These are phyloP conservation scores for Pisolithus albus DNA, from an alignment of 768 basidiomycete species.

Conservation along the genomic window DNA sequence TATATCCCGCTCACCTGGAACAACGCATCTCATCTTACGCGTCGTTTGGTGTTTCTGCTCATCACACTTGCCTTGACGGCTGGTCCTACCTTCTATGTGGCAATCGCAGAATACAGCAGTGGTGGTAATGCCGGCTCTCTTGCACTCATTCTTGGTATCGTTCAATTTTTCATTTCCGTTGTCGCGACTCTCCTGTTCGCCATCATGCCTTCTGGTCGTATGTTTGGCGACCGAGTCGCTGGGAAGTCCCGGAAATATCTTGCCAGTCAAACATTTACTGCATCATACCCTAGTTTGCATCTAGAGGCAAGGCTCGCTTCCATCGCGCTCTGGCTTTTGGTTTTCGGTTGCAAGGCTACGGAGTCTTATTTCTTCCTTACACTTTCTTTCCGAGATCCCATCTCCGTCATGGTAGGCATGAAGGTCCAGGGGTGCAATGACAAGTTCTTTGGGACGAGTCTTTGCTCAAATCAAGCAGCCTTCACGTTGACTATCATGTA, in stretches of 20 bases:
- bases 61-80: conserved; percentile 87
- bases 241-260: conserved; percentile 96
- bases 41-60: conserved; percentile 82
- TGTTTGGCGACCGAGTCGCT: conserved; percentile 97
- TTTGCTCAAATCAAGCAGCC: conserved; percentile 90
- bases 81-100: conserved; percentile 93
- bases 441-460: conserved; percentile 72
- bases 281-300: conserved; percentile 76
- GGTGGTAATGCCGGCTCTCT: conserved; percentile 59
- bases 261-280: conserved; percentile 97
- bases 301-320: conserved; percentile 68
- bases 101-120: conserved; percentile 62
- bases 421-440: conserved; percentile 87
- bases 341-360: conserved; percentile 93
- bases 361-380: conserved; percentile 99
- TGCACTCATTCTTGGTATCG: conserved; percentile 88
- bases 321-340: conserved; percentile 77
- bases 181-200: conserved; percentile 82
- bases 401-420: conserved; percentile 95
- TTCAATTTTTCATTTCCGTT: conserved; percentile 93
- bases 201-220: conserved; percentile 90
- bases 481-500: conserved; percentile 98
- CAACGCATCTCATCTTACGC: conserved; percentile 92
- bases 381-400: conserved; percentile 88
- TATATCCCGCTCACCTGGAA: conserved; percentile 99